Base-by-base conservation (phyloP, 2,329 filamentous ascomycete species). In the Lasiodiplodia theobromae region DNA sequence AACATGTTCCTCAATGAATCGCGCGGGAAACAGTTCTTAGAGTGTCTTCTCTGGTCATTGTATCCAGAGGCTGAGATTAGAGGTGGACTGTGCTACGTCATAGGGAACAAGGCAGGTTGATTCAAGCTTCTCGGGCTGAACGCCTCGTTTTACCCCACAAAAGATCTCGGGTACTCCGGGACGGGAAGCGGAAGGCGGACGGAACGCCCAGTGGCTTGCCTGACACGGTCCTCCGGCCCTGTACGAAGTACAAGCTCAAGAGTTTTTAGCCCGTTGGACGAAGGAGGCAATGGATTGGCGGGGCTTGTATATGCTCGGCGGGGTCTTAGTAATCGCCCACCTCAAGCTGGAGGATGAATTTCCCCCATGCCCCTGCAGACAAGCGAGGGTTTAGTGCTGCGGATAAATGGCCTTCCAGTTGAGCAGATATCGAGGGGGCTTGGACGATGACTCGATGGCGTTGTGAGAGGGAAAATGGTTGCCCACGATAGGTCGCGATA, bases 121-220 rank as follows among this genome's bases (percentile, higher is more conserved):
- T 62, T 49, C 58, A 62, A 62, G 58, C 58, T 62, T 62, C 57
- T 44, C 21, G 57, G 57, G 57, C 18, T 60, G 57, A 40, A 47
- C 57, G 57, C 57, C 58, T 62, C 58, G 40, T 62, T 47, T 47
- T 47, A 21, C 44, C 44, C 44, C 44, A 47, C 44, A 47, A 47
- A 0, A 4, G 44, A 47, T 47, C 44, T 34, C 31, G 31, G 31
- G 31, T 34, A 10, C 8, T 34, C 44, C 44, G 44, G 44, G 11
- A 21, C 31, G 31, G 18, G 52, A 18, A 54, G 52, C 25, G n/a
- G 40, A 1, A n/a, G 40, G n/a, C 40, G 40, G 40, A n/a, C 40
- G 40, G 44, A 47, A 47, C 44, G 44, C n/a, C 44, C 16, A 2
- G 28, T 37, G 53, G 52, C 25, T 47, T 47, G 40, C 18, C 18